Percentiles rank a stretch among this genome's conserved stretches.
These are phyloP conservation scores for Venturiaceae sp. DNA, from an alignment of 2,329 filamentous ascomycete genomes.

Conservation along the genomic window DNA sequence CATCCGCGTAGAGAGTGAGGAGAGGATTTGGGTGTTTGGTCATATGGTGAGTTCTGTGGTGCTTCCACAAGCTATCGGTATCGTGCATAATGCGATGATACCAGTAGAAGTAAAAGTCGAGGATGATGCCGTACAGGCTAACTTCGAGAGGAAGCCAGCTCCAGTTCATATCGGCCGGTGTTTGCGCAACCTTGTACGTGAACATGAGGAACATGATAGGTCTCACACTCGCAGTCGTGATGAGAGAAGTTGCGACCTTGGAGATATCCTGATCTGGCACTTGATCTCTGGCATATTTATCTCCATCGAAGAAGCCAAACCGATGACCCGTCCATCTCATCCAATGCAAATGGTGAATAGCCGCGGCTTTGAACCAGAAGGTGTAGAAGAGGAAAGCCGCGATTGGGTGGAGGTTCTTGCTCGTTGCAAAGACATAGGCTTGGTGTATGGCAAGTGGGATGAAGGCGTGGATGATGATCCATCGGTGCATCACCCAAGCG, in stretches of 20 bases:
- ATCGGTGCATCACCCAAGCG: conserved; percentile 26
- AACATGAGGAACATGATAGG: conserved; percentile 25
- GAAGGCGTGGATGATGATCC: conserved; percentile 29
- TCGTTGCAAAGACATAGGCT: conserved; percentile 20
- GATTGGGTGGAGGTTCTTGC: conserved; percentile 19
- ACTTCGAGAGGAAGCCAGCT: conserved; percentile 29
- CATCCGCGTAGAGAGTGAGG: conserved; percentile 31
- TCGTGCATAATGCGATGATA: conserved; percentile 26
- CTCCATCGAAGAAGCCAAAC: conserved; percentile 34
- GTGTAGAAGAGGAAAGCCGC: conserved; percentile 28
- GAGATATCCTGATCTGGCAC: conserved; percentile 23
- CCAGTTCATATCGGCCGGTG: conserved; percentile 20
- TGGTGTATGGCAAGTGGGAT: conserved; percentile 30
- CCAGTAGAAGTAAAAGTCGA: conserved; percentile 38
- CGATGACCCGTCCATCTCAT: conserved; percentile 28
- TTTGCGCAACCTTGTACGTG: conserved; percentile 16
- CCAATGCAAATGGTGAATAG: conserved; percentile 29
- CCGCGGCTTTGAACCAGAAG: conserved; percentile 26
- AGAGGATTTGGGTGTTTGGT: conserved; percentile 36
- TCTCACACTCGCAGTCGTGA: conserved; percentile 23
- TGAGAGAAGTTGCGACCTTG: conserved; percentile 24
- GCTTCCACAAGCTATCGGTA: conserved; percentile 29
- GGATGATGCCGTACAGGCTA: conserved; percentile 30
- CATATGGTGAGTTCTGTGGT: conserved; percentile 35
- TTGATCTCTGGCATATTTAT: conserved; percentile 32